A percentile compares a stretch with the other conserved stretches of the same genome.
phyloP scores from a whole-genome alignment of 1,284 basidiomycete species.

The Pholiota adiposa region DNA sequence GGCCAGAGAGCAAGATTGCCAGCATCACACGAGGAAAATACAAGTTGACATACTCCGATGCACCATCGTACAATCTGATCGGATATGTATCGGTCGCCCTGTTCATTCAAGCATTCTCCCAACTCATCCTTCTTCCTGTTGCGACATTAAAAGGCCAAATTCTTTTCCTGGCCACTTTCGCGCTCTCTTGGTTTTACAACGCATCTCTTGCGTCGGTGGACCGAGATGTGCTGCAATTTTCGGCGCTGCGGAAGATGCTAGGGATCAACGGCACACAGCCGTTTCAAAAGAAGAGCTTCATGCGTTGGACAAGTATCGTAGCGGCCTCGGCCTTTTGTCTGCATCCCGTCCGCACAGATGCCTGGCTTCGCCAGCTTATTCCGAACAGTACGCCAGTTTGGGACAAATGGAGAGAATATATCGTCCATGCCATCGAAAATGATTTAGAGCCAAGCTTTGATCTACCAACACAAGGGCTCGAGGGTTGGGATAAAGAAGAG shows the following conservation, averaged over 20 bases:
- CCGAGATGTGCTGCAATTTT: constrained; percentile 11
- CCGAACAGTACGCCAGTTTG: not conserved
- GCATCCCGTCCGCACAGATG: not conserved
- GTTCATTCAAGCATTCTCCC: constrained; percentile 12
- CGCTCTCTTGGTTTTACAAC: constrained; percentile 18
- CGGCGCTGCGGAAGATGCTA: not conserved
- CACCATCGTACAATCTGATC: constrained; percentile 11
- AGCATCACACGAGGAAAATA: constrained; percentile 13
- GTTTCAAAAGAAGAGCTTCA: not conserved
- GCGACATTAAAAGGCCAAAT: constrained; percentile 17
- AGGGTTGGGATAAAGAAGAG: no score
- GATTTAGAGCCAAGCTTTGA: no score
- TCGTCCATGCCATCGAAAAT: constrained; percentile 7
- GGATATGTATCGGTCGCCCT: constrained; percentile 8
- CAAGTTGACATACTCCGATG: not conserved
- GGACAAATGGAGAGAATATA: not conserved
- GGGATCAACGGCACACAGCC: not conserved
- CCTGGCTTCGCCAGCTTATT: not conserved
- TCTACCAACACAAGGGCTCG: no score
- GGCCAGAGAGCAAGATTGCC: constrained; percentile 13
- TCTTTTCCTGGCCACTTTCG: constrained; percentile 17
- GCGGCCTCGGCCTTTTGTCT: not conserved
- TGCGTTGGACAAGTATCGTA: not conserved
- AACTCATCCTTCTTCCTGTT: constrained; percentile 20
- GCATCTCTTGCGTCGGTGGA: constrained; percentile 15